Evolutionary conservation across 2,329 filamentous ascomycete genomes (phyloP).

Genomic region (Clarireedia paspali): DNA sequence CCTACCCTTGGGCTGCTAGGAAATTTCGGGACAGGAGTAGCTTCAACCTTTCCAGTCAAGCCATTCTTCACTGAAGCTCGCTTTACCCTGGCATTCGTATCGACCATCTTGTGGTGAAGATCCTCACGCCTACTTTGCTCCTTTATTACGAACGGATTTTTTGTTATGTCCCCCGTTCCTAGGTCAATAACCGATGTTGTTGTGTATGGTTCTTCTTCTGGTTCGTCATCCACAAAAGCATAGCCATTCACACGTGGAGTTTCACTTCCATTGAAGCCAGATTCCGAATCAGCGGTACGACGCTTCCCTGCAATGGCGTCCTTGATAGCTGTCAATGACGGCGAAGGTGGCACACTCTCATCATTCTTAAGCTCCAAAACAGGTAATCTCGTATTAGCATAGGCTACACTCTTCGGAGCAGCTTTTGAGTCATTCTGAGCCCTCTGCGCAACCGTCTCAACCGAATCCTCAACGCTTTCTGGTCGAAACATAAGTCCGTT

Average conservation of each 20-base stretch:
- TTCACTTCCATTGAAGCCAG: constrained; percentile 51
- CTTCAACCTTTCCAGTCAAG: constrained; percentile 49
- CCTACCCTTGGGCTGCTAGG: constrained; percentile 54
- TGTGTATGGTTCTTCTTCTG: constrained; percentile 38
- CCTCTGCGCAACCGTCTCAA: constrained; percentile 57
- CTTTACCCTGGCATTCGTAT: constrained; percentile 68
- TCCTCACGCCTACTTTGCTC: constrained; percentile 70
- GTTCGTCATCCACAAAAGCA: constrained; percentile 82
- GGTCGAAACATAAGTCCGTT: constrained; percentile 86
- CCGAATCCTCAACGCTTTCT: constrained; percentile 51
- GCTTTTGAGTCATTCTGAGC: constrained; percentile 65
- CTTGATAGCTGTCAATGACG: constrained; percentile 74
- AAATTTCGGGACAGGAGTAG: constrained; percentile 61
- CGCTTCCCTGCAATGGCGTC: constrained; percentile 75
- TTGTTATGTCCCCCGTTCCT: constrained; percentile 51
- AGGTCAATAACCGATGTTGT: constrained; percentile 45
- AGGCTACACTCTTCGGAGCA: constrained; percentile 68
- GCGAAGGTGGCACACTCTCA: constrained; percentile 58
- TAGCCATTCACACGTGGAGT: constrained; percentile 92
- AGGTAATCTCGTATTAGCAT: constrained; percentile 76
- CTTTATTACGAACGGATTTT: constrained; percentile 74
- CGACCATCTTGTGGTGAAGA: constrained; percentile 80
- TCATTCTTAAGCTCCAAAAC: constrained; percentile 34
- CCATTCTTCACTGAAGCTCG: constrained; percentile 52
- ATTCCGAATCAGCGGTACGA: constrained; percentile 54